phyloP scores from a whole-genome alignment of 177 flowering plant species.

The Vitis hybrid region DNA sequence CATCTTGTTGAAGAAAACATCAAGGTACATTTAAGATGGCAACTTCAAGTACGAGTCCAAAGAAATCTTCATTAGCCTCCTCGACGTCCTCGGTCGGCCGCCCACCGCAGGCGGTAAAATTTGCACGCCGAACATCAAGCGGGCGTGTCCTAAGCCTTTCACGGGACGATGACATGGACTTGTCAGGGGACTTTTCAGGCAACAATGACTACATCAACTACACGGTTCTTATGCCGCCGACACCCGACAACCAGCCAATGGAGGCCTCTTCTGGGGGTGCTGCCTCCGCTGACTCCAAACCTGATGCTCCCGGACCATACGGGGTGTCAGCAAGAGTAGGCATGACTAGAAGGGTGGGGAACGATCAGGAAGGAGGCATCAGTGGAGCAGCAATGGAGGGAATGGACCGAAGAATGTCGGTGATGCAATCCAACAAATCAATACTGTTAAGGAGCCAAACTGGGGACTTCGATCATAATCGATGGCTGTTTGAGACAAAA shows the following conservation, averaged over 20 bases:
- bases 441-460: constrained; percentile 80
- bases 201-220: constrained; percentile 63
- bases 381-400: constrained; percentile 14
- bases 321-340: constrained; percentile 20
- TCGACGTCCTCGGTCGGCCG: constrained; percentile 30
- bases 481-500: constrained; percentile 83
- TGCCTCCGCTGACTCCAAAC: constrained; percentile 27
- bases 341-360: constrained; percentile 3
- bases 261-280: constrained; percentile 13
- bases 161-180: constrained; percentile 69
- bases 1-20: neutral
- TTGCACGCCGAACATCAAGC: constrained; percentile 66
- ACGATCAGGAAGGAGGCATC: constrained; percentile 12
- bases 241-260: constrained; percentile 86
- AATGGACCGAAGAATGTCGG: constrained; percentile 59
- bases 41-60: constrained; percentile 21
- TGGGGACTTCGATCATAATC: constrained; percentile 82
- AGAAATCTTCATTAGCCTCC: constrained; percentile 26
- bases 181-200: constrained; percentile 51
- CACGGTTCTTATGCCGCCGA: constrained; percentile 89
- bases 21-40: constrained; percentile 25
- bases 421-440: constrained; percentile 60
- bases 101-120: constrained; percentile 67
- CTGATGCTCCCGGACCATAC: constrained; percentile 29
- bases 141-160: constrained; percentile 76